These are phyloP conservation scores for Pneumocystis carinii DNA, from an alignment of 1,139 yeast species.

Conservation along the genomic window DNA sequence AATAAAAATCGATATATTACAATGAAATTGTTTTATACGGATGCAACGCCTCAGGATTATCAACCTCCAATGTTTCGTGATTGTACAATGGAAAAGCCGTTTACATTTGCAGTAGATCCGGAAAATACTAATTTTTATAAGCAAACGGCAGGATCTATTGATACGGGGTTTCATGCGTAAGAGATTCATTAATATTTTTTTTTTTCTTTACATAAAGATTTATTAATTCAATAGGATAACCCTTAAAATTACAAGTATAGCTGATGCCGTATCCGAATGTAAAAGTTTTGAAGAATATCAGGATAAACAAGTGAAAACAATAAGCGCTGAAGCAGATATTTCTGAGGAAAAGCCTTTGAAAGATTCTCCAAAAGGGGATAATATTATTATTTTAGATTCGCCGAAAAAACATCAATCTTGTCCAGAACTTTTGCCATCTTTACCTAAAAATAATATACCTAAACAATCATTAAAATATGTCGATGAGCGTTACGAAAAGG, in stretches of 20 bases:
- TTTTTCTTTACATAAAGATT: too few relatives aligned
- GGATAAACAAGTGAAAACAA: neutral
- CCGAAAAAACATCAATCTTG: neutral
- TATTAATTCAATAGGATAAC: neutral
- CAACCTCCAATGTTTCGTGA: slow-evolving; percentile 38
- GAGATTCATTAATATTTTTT: neutral
- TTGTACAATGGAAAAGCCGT: slow-evolving; percentile 24
- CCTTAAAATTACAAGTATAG: neutral
- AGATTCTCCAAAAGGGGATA: neutral
- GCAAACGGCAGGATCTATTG: slow-evolving; percentile 12
- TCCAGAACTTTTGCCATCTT: neutral
- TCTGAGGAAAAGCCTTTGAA: neutral
- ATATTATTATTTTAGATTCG: neutral
- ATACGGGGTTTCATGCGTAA: slow-evolving; percentile 15
- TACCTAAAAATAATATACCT: neutral
- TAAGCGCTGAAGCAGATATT: neutral
- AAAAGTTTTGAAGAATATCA: neutral
- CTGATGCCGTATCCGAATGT: neutral
- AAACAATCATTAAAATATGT: neutral
- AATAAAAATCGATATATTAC: slow-evolving; percentile 28
- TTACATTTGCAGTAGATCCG: slow-evolving; percentile 6
- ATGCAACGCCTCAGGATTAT: slow-evolving; percentile 31
- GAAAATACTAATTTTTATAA: slow-evolving; percentile 5
- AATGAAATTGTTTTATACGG: slow-evolving; percentile 36
- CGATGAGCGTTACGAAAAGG: neutral